Evolutionary conservation across 192 early-diverging fungal species (phyloP), one percentile per base, ranked within the genome.

Genomic region (Podila epicladia): DNA sequence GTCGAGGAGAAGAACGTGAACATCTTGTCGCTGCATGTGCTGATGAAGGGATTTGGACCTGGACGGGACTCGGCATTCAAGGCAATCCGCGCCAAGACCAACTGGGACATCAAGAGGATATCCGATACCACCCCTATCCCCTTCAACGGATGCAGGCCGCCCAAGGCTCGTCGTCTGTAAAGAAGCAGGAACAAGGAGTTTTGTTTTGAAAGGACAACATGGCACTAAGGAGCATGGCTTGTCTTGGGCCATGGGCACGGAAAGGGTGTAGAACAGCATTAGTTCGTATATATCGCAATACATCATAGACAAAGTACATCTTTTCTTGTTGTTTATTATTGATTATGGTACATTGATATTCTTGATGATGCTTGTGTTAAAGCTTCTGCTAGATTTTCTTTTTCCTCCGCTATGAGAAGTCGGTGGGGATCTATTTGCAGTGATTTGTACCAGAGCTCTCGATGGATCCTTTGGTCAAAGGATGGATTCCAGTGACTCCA

Each of bases 31-130:
- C 64, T 96, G 26, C 94, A 98, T 74, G 75, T 98, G 38, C 85
- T 91, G 58, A 85, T 99, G 32, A 95, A 96, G 72, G 95, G 95
- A 29, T 97, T 97, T 82, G 97, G 97, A 4, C 90, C 93, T 1
- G 97, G 96, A 7, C 83, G 97, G 49, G 96, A 97, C 78, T 95
- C 96, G 58, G 94, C 93, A 0, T 97, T 95, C 87, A 93, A 95
- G 82, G 95, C 96, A 6, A 79, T 97, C 15, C 82, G 89, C 31
- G 88, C 91, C 13, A 75, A 90, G 41, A 95, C 94, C 9, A 84
- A 82, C 67, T 97, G 95, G 95, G 86, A 82, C 31, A 84, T 97
- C 60, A 87, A 82, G 63, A 85, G 93, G 24, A 86, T 99, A 33
- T 90, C 92, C 12, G 97, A 99, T 83, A 89, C 91, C 32, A 99